phyloP scores from a whole-genome alignment of 2,329 filamentous ascomycete species.

The Fusarium acutatum region DNA sequence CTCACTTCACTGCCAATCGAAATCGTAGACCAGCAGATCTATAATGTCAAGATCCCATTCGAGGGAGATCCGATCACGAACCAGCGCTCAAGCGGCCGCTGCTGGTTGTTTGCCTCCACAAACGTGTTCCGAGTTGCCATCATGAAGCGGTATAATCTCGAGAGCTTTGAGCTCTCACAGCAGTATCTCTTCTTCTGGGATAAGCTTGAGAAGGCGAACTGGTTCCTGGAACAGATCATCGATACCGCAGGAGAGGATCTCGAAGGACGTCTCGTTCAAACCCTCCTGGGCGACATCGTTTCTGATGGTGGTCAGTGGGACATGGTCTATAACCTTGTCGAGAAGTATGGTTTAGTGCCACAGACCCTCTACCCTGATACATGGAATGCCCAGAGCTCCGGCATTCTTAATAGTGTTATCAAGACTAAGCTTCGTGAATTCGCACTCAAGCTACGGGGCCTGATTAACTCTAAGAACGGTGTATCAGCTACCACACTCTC shows the following conservation, averaged over 20 bases:
- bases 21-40: conserved; percentile 78
- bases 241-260: conserved; percentile 76
- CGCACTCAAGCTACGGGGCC: conserved; percentile 73
- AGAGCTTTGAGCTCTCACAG: conserved; percentile 86
- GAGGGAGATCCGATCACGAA: conserved; percentile 88
- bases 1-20: conserved; percentile 70
- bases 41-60: conserved; percentile 83
- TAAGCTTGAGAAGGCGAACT: conserved; percentile 92
- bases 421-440: conserved; percentile 90
- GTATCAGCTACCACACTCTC: conserved; percentile 52
- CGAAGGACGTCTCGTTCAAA: conserved; percentile 77
- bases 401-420: conserved; percentile 75
- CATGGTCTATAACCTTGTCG: conserved; percentile 86
- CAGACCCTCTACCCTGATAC: conserved; percentile 83
- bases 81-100: conserved; percentile 81
- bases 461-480: conserved; percentile 51
- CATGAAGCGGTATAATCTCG: conserved; percentile 82
- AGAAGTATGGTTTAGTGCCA: conserved; percentile 89
- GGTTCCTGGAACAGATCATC: conserved; percentile 85
- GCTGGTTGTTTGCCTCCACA: conserved; percentile 93
- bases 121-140: conserved; percentile 90
- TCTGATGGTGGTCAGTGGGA: conserved; percentile 91
- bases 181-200: conserved; percentile 93
- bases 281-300: conserved; percentile 72
- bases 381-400: conserved; percentile 78